Base-by-base conservation (phyloP, 768 basidiomycete genomes). In the Trametes elegans region DNA sequence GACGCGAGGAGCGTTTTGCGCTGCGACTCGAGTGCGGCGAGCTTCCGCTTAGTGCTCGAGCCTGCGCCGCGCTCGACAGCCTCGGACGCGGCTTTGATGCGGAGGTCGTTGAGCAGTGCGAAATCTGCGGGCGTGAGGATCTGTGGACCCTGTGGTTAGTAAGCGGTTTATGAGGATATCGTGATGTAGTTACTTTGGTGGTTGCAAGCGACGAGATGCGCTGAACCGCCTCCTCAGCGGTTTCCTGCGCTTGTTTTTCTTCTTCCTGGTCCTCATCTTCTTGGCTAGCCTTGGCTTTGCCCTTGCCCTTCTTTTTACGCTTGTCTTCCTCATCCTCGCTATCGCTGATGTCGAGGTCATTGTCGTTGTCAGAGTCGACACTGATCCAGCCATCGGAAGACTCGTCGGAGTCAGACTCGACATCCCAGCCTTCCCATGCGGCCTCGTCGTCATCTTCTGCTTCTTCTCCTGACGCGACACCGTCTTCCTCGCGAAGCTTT, bases 71-170 rank as follows among this genome's bases (percentile, higher is more conserved):
- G 71, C 65, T 91, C 84, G 6, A 89, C 84, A 0, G 83, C 84
- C 53, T 83, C 79, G 14, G 79, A 74, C 16, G 90, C 90, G 0
- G 87, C 90, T 71, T 92, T 79, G 45, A 92, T 79, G 2, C 88
- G 85, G 18, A 98, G 83, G 62, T 97, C 92, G 65, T 91, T 90
- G 48, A 98, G 78, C 47, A 97, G 71, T 0, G 90, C 90, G 67
- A 98, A 99, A 70, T 99, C 97, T 27, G 94, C 94, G 0, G 97
- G 97, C 0, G 97, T 98, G 38, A 98, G 82, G 64, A 99, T 98
- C 93, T 97, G 61, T 21, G 31, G 13, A 11, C 36, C 28, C 41
- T 41, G 55, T 44, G 36, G 19, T 51, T 24, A 53, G 36, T 21
- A 7, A 5, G 3, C 43, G 9, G 34, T 44, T 34, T 64, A 28